A percentile compares a stretch with the other conserved stretches of the same genome.
phyloP scores from a whole-genome alignment of 2,329 filamentous ascomycete species.

The Fusarium luffae region DNA sequence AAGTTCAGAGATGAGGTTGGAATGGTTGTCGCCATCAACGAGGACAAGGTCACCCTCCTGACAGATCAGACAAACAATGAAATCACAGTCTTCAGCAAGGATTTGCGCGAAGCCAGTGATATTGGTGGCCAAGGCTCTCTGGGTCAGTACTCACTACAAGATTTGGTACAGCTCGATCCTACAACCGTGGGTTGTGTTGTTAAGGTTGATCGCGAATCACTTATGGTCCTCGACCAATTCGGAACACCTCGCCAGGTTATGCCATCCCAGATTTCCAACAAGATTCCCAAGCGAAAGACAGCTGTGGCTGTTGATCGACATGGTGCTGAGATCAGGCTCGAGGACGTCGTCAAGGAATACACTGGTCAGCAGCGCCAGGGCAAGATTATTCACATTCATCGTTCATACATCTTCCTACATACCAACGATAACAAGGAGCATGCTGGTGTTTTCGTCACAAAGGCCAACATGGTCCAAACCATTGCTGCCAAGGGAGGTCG shows the following conservation, averaged over 20 bases:
- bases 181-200: conserved; percentile 93
- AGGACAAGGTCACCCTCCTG: conserved; percentile 91
- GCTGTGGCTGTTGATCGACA: conserved; percentile 93
- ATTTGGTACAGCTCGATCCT: conserved; percentile 92
- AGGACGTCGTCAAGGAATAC: conserved; percentile 92
- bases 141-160: conserved; percentile 92
- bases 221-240: conserved; percentile 91
- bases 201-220: conserved; percentile 93
- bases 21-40: conserved; percentile 93
- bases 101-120: conserved; percentile 91
- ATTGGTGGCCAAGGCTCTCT: conserved; percentile 85
- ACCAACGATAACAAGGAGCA: conserved; percentile 88
- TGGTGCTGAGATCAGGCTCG: conserved; percentile 89
- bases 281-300: conserved; percentile 82
- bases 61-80: conserved; percentile 94
- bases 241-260: conserved; percentile 84
- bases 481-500: conserved; percentile 94
- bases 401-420: conserved; percentile 91
- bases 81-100: conserved; percentile 97
- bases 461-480: conserved; percentile 86
- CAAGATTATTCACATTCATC: conserved; percentile 92
- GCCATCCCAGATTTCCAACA: conserved; percentile 92
- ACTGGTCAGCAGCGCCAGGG: conserved; percentile 87
- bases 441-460: conserved; percentile 87
- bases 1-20: conserved; percentile 95